These are phyloP conservation scores for Penicillium sp. DNA, from an alignment of 2,329 filamentous ascomycete genomes.

Conservation along the genomic window DNA sequence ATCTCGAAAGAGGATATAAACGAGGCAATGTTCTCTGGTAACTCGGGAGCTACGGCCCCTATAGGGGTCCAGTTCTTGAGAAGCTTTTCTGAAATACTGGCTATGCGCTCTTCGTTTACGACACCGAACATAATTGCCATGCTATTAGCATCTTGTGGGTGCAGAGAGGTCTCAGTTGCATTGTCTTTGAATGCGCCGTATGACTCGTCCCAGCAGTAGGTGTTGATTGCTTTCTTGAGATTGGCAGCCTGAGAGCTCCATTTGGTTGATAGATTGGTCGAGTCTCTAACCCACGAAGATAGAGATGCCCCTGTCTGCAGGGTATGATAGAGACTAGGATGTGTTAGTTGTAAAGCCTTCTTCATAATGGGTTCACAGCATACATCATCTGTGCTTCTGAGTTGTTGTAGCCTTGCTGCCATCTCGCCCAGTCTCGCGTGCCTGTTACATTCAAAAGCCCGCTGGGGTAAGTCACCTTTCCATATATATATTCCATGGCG, in stretches of 20 bases:
- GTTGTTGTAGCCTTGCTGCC: slow-evolving; percentile 52
- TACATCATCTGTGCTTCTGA: slow-evolving; percentile 54
- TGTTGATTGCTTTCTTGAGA: slow-evolving; percentile 50
- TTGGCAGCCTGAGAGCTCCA: slow-evolving; percentile 41
- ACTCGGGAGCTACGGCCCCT: slow-evolving; percentile 57
- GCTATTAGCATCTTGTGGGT: slow-evolving; percentile 62
- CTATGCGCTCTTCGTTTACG: slow-evolving; percentile 36
- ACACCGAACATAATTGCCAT: slow-evolving; percentile 55
- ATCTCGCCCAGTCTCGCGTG: slow-evolving; percentile 54
- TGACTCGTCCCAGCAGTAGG: slow-evolving; percentile 50
- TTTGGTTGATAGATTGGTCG: slow-evolving; percentile 36
- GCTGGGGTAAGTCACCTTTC: slow-evolving; percentile 45
- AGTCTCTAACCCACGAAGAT: slow-evolving; percentile 50
- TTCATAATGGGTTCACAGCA: background rate
- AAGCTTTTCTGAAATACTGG: slow-evolving; percentile 48
- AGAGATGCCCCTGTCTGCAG: slow-evolving; percentile 55
- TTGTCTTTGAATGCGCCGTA: slow-evolving; percentile 58
- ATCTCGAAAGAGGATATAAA: slow-evolving; percentile 62
- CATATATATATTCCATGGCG: slow-evolving; percentile 50
- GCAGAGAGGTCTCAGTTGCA: slow-evolving; percentile 50
- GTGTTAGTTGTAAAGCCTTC: background rate
- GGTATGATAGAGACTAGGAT: slow-evolving; percentile 51
- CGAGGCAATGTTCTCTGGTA: slow-evolving; percentile 58
- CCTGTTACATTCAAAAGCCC: slow-evolving; percentile 53
- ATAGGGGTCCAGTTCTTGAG: slow-evolving; percentile 57